These are phyloP conservation scores for Exutisphaerella laricina DNA, from an alignment of 2,329 filamentous ascomycete species.

Conservation along the genomic window DNA sequence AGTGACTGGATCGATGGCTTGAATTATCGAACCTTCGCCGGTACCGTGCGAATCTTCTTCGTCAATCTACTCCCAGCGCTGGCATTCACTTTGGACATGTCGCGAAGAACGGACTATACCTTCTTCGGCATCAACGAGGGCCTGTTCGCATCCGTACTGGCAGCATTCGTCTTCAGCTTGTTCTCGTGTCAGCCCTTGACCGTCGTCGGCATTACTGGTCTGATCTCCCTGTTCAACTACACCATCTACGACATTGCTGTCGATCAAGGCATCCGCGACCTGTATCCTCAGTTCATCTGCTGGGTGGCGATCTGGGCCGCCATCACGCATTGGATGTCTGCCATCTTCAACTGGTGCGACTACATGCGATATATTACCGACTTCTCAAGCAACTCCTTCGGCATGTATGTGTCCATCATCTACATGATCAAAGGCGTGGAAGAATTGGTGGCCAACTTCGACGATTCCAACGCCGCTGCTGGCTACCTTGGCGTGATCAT, in stretches of 20 bases:
- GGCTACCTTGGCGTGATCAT: constrained; percentile 49
- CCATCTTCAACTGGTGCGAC: constrained; percentile 50
- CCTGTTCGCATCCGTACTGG: constrained; percentile 51
- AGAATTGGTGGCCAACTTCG: constrained; percentile 50
- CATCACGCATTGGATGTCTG: constrained; percentile 53
- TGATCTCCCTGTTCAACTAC: constrained; percentile 53
- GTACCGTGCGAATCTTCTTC: constrained; percentile 55
- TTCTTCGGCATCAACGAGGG: constrained; percentile 53
- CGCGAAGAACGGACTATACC: constrained; percentile 47
- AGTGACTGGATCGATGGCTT: constrained; percentile 52
- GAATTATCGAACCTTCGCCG: constrained; percentile 51
- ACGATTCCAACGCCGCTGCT: constrained; percentile 35
- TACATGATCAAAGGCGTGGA: constrained; percentile 54
- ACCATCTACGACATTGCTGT: constrained; percentile 55
- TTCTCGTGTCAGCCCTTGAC: constrained; percentile 51
- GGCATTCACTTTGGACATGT: constrained; percentile 56
- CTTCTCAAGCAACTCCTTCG: constrained; percentile 51
- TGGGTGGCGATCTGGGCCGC: constrained; percentile 55
- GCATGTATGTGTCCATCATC: constrained; percentile 53
- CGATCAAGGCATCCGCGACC: constrained; percentile 41
- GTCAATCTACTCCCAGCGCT: constrained; percentile 55
- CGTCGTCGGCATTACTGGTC: constrained; percentile 53
- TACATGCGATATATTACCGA: constrained; percentile 57
- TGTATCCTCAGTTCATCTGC: constrained; percentile 52
- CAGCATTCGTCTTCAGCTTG: constrained; percentile 50